Conservation (phyloP, 306 rosid genomes). For the Trifolium subterraneum region DNA sequence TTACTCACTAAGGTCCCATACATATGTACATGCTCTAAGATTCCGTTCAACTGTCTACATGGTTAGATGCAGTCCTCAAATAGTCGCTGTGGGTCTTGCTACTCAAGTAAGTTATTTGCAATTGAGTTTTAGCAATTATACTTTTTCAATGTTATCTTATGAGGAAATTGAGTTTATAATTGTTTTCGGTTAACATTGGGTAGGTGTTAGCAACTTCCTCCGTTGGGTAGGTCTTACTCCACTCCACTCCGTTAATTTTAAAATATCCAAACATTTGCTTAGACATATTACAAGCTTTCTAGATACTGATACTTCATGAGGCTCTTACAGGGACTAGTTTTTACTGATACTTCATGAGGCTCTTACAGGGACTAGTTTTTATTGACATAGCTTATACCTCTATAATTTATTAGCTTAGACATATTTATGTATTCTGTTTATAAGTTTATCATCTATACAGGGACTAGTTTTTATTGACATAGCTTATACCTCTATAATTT, state of each 20-base stretch:
- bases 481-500: conserved; percentile 39
- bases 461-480: conserved; percentile 39
- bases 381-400: conserved; percentile 36
- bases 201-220: conserved; percentile 34
- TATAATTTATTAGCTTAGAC: conserved; percentile 39
- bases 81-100: conserved; percentile 95
- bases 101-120: conserved; percentile 73
- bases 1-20: conserved; percentile 82
- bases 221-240: background rate
- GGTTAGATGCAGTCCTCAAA: conserved; percentile 94
- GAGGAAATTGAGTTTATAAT: conserved; percentile 32
- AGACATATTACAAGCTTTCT: conserved; percentile 36
- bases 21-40: conserved; percentile 93
- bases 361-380: conserved; percentile 33
- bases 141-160: conserved; percentile 32
- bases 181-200: conserved; percentile 21
- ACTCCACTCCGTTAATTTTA: background rate
- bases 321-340: too few relatives aligned
- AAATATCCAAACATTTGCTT: conserved; percentile 14
- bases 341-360: too few relatives aligned
- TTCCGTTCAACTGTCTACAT: conserved; percentile 90
- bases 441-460: conserved; percentile 2
- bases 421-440: too few relatives aligned
- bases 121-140: conserved; percentile 31
- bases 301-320: conserved; percentile 27